Conservation (phyloP, 768 basidiomycete genomes). For the Mycena floridula region DNA sequence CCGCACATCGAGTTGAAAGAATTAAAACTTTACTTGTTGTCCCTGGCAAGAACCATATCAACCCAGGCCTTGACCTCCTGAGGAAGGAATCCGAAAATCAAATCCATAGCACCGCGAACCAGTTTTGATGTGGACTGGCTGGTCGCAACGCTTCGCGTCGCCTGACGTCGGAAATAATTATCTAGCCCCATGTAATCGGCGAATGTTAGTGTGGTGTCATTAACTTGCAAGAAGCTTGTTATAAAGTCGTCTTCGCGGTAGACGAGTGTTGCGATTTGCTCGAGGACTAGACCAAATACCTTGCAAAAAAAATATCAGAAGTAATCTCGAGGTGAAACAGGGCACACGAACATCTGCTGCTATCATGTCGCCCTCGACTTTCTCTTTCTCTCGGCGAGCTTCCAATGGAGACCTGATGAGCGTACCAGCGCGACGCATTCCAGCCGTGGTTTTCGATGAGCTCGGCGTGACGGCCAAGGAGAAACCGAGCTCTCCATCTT, state of each 20-base stretch:
- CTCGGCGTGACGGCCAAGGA: slow-evolving; percentile 30
- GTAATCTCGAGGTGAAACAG: too few species aligned
- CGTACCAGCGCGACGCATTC: slow-evolving; percentile 79
- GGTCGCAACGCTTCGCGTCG: slow-evolving; percentile 64
- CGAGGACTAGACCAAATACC: slow-evolving; percentile 71
- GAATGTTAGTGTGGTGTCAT: slow-evolving; percentile 82
- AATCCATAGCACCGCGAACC: slow-evolving; percentile 83
- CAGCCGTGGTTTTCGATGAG: slow-evolving; percentile 43
- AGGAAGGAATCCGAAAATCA: slow-evolving; percentile 92
- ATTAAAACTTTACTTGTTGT: slow-evolving; percentile 53
- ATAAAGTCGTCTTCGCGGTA: slow-evolving; percentile 85
- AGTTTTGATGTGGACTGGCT: slow-evolving; percentile 70
- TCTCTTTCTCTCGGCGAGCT: slow-evolving; percentile 51
- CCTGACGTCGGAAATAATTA: slow-evolving; percentile 90
- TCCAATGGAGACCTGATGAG: slow-evolving; percentile 78
- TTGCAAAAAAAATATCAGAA: too few species aligned
- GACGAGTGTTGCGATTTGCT: slow-evolving; percentile 71
- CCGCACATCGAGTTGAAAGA: neutral
- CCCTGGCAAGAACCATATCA: slow-evolving; percentile 69
- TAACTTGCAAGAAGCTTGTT: slow-evolving; percentile 87
- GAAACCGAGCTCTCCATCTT: slow-evolving; percentile 56
- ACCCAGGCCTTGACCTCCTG: slow-evolving; percentile 81
- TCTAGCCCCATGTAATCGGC: slow-evolving; percentile 95
- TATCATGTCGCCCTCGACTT: slow-evolving; percentile 53
- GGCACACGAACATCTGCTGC: slow-evolving; percentile 64